Evolutionary conservation across 768 basidiomycete genomes (phyloP).

Genomic region (Tylopilus sp.): DNA sequence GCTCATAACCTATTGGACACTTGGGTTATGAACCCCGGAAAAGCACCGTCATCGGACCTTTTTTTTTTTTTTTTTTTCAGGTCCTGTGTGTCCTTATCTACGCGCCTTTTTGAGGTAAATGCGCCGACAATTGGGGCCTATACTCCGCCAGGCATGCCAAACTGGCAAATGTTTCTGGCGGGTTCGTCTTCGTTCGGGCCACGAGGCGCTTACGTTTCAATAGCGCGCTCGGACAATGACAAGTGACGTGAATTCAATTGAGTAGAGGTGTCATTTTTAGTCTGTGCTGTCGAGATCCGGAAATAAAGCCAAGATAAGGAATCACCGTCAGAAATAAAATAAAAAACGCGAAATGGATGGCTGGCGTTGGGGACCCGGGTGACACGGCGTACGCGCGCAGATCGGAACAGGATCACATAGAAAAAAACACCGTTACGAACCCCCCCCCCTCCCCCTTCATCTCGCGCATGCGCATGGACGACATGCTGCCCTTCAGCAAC

Average conservation of each 20-base stretch:
- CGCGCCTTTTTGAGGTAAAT: not conserved
- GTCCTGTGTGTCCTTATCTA: not conserved
- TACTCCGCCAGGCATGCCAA: not conserved
- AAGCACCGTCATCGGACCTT: conserved; percentile 11
- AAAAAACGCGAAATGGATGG: conserved; percentile 7
- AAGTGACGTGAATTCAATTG: conserved; percentile 13
- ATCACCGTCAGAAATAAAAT: conserved; percentile 7
- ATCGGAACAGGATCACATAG: conserved; percentile 16
- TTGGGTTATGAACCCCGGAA: conserved; percentile 2
- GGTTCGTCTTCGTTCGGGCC: not conserved
- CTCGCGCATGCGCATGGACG: conserved; percentile 12
- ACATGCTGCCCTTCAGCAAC: conserved; percentile 12
- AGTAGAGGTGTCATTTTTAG: conserved; percentile 8
- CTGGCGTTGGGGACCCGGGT: not conserved
- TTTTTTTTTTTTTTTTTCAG: too few species aligned
- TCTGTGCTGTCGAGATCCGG: conserved; percentile 13
- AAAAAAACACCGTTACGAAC: not conserved
- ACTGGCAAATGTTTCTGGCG: not conserved
- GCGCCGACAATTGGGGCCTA: not conserved
- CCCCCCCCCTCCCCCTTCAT: not conserved
- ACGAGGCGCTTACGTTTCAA: conserved; percentile 15
- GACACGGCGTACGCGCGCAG: conserved; percentile 9
- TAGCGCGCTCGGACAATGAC: not conserved
- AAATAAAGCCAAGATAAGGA: conserved; percentile 19
- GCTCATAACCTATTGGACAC: conserved; percentile 24